phyloP scores from a whole-genome alignment of 2,329 filamentous ascomycete species.

The Coniochaeta hoffmannii region DNA sequence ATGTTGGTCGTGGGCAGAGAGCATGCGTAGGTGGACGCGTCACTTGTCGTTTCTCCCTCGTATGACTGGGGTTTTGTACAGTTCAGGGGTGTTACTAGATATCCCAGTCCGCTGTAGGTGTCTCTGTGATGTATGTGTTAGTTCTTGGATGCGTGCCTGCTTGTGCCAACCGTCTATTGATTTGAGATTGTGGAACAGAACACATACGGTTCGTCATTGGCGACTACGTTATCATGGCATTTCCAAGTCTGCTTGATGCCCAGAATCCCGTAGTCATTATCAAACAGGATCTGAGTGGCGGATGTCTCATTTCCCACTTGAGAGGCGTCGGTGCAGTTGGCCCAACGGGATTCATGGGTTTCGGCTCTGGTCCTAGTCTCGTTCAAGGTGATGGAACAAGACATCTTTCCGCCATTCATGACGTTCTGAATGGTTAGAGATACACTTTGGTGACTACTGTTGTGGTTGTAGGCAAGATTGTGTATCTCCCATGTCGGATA shows the following conservation, averaged over 20 bases:
- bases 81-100: constrained; percentile 3
- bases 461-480: background rate
- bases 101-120: constrained; percentile 9
- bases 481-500: constrained; percentile 1
- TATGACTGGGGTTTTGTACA: constrained; percentile 4
- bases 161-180: background rate
- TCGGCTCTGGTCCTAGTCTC: background rate
- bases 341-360: background rate
- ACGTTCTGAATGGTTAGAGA: constrained; percentile 9
- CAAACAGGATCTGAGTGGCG: constrained; percentile 8
- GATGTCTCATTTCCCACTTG: background rate
- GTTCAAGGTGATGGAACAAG: constrained; percentile 4
- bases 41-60: background rate
- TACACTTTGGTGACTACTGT: background rate
- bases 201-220: constrained; percentile 9
- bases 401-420: constrained; percentile 4
- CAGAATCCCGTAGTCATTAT: constrained; percentile 9
- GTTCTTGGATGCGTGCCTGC: background rate
- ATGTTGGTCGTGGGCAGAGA: constrained; percentile 7
- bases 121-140: constrained; percentile 2
- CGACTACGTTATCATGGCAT: constrained; percentile 9
- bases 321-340: constrained; percentile 2
- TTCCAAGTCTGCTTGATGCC: constrained; percentile 12
- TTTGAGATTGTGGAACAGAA: background rate
- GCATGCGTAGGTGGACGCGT: constrained; percentile 6